Evolutionary conservation across 1,139 yeast species (phyloP), one percentile per base, ranked within the genome.

Genomic region (Blastobotrys apis): DNA sequence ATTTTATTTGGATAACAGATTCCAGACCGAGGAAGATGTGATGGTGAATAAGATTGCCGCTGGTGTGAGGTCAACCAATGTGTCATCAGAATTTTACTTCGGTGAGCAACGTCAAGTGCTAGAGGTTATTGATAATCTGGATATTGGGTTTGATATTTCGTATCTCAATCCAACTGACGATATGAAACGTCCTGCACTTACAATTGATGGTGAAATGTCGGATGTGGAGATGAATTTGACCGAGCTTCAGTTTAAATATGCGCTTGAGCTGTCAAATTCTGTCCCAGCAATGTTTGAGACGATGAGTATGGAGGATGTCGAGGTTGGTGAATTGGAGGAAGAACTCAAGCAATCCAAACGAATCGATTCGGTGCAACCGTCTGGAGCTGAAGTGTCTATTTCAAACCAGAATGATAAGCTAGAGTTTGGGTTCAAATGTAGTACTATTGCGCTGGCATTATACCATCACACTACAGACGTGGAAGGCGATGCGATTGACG

Each of bases 61-160:
- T 8, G 95, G 96, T 1, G 69, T 94, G 19, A 69, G 92, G 33
- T 80, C 86, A 38, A 80, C 90, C 8, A 76, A 75, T 45, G 64
- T 90, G 27, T 65, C 75, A 1, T 83, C 97, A 0, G 64, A 66
- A 9, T 78, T 88, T 54, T 66, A 76, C 48, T 71, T 80, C 47
- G 71, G 67, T 3, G 55, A 66, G 1, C 55, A 61, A 4, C 15
- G 30, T 15, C 95, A 87, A 57, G 56, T 65, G 1, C 67, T 84
- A 35, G 79, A 82, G 49, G 78, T 90, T 45, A 80, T 88, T 37
- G 81, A 83, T 27, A 76, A 79, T 43, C 71, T 87, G 50, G 92
- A 86, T 57, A 62, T 90, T 38, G 62, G 70, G 1, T 80, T 90
- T 54, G 70, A 78, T 39, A 69, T 86, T 32, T 77, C 80, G 26